phyloP scores from a whole-genome alignment of 1,284 basidiomycete species.

The Rhodofomes roseus region DNA sequence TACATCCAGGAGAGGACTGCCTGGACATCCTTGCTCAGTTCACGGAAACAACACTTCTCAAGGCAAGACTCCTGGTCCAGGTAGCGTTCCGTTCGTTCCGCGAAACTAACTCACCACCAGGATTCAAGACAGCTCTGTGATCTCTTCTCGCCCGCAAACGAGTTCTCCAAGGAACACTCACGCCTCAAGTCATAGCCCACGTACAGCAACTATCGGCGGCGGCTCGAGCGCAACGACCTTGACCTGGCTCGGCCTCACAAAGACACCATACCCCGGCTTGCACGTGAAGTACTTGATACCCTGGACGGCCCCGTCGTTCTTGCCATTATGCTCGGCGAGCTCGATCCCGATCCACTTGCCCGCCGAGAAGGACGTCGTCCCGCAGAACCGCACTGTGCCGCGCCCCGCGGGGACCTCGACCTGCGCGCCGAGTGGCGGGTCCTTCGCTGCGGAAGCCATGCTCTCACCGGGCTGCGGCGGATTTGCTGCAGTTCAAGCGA shows the following conservation, averaged over 20 bases:
- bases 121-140: too few species aligned
- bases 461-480: not conserved
- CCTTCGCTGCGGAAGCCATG: conserved; percentile 12
- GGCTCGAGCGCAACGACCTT: conserved; percentile 47
- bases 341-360: conserved; percentile 97
- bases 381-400: conserved; percentile 86
- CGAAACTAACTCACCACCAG: too few species aligned
- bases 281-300: conserved; percentile 87
- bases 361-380: conserved; percentile 79
- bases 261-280: conserved; percentile 78
- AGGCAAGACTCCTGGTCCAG: too few species aligned
- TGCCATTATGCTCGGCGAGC: conserved; percentile 79
- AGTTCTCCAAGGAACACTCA: not conserved
- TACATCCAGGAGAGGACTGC: too few species aligned
- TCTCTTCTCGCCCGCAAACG: not conserved
- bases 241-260: conserved; percentile 88
- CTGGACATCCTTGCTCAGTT: too few species aligned
- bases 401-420: conserved; percentile 78
- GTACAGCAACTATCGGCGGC: conserved; percentile 17
- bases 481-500: not conserved
- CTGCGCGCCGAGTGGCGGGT: conserved; percentile 49
- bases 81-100: too few species aligned
- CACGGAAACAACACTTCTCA: too few species aligned
- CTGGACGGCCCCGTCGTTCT: conserved; percentile 93
- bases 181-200: conserved; percentile 1